Conservation (phyloP, 169 alveolate genomes). For the Plasmodium chabaudi region DNA sequence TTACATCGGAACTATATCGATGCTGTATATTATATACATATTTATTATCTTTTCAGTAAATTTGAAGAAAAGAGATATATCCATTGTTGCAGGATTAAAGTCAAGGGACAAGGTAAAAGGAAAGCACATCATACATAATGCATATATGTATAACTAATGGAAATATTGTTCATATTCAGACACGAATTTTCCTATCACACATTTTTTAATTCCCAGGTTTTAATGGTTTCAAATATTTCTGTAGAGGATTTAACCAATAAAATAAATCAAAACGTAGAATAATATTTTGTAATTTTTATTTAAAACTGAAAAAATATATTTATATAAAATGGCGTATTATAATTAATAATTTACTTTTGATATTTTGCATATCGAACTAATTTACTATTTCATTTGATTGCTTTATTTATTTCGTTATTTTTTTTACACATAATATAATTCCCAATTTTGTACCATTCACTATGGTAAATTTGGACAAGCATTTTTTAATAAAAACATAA, state of each 20-base stretch:
- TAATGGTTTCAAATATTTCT: conserved; percentile 76
- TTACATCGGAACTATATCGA: neutral
- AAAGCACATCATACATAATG: neutral
- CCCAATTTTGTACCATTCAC: too few relatives aligned
- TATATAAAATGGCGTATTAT: conserved; percentile 1
- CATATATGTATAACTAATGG: neutral
- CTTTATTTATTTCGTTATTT: neutral
- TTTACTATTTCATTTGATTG: too few relatives aligned
- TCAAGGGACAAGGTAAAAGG: conserved; percentile 86
- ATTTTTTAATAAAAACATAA: too few relatives aligned
- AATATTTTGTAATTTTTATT: conserved; percentile 8
- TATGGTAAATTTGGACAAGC: too few relatives aligned
- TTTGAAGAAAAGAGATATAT: conserved; percentile 86
- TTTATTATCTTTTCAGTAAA: conserved; percentile 69
- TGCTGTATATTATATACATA: neutral
- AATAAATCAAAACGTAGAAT: conserved; percentile 63
- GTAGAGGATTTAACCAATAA: conserved; percentile 69
- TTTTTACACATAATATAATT: too few relatives aligned
- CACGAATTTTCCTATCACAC: neutral
- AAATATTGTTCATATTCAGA: neutral
- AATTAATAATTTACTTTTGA: neutral
- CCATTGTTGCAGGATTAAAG: conserved; percentile 88
- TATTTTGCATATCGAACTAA: too few relatives aligned
- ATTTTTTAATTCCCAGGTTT: conserved; percentile 20
- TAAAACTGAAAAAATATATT: conserved; percentile 2